Base-by-base conservation (phyloP, 2,329 filamentous ascomycete genomes). In the Neoscytalidium dimidiatum region DNA sequence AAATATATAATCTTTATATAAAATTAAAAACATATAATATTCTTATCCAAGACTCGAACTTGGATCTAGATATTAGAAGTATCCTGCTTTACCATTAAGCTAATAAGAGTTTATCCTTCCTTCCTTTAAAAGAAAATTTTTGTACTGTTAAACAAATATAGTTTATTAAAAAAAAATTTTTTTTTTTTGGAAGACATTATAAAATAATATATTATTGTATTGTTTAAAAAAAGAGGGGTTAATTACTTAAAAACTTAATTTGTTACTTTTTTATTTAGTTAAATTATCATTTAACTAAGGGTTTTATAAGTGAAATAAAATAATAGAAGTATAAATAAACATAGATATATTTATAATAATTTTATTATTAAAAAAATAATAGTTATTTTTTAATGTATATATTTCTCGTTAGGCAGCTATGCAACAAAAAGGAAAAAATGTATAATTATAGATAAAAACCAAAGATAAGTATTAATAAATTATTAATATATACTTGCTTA, bases 41-140 rank as follows among this genome's bases (percentile, higher is more conserved):
- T 44, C 41, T 29, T 60, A 60, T 60, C 35, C 35, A 31, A 44
- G 56, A 60, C 35, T 46, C 56, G 23, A 44, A 43, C 41, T 60
- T 60, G 41, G 56, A 60, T 53, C 51, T 35, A 53, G 51, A 53
- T 53, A 53, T 53, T 53, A 53, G 51, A 53, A 53, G 51, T 53
- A 53, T 53, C 51, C 51, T 35, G 51, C 51, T 53, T 53, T 53
- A 53, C 51, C 51, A 53, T 53, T 53, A 53, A 53, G 51, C 51
- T 53, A 53, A 53, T 53, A 53, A 53, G 51, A 53, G 26, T 53
- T 53, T 35, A 33, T 35, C 35, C 23, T 23, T 28, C n/a, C 3
- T 13, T 31, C n/a, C 11, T 26, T 28, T 28, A 28, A 28, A 43
- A 43, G 8, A 57, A 43, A 35, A 11, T 38, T 57, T 21, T 6